Evolutionary conservation across 1,284 basidiomycete genomes (phyloP).

Genomic region (Melampsora americana): DNA sequence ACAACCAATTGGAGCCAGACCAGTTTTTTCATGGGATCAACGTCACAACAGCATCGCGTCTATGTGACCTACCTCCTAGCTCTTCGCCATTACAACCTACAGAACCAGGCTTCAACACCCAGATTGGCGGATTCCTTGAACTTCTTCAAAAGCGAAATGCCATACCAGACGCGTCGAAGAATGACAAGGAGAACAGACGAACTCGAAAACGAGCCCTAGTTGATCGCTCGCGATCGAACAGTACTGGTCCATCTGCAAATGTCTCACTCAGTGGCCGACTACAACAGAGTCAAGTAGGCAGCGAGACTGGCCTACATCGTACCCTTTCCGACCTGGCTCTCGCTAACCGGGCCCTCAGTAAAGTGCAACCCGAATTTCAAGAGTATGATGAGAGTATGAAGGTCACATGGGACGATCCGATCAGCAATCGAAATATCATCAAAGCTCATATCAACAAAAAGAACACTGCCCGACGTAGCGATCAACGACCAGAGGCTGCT

Average conservation of each 20-base stretch:
- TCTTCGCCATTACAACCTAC: constrained; percentile 20
- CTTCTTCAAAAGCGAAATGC: constrained; percentile 34
- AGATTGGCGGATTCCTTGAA: constrained; percentile 37
- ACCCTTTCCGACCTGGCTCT: constrained; percentile 26
- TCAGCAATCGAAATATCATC: constrained; percentile 29
- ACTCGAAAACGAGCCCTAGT: constrained; percentile 18
- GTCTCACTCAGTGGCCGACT: background rate
- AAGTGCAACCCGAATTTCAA: background rate
- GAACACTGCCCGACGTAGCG: background rate
- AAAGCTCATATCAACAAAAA: constrained; percentile 9
- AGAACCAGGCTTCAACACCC: constrained; percentile 36
- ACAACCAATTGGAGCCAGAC: constrained; percentile 2
- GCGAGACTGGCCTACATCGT: constrained; percentile 23
- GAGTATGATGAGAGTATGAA: constrained; percentile 37
- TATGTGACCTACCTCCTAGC: constrained; percentile 7
- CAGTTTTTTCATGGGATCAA: constrained; percentile 4
- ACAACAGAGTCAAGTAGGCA: background rate
- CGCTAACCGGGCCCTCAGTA: background rate
- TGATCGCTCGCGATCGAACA: constrained; percentile 14
- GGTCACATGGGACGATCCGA: constrained; percentile 40
- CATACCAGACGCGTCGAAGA: background rate
- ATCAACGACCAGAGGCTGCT: background rate
- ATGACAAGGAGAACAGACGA: constrained; percentile 25
- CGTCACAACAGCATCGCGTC: background rate
- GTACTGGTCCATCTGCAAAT: constrained; percentile 13